Conservation (phyloP, 495 filamentous ascomycete genomes). For the Aspergillus sclerotioniger region DNA sequence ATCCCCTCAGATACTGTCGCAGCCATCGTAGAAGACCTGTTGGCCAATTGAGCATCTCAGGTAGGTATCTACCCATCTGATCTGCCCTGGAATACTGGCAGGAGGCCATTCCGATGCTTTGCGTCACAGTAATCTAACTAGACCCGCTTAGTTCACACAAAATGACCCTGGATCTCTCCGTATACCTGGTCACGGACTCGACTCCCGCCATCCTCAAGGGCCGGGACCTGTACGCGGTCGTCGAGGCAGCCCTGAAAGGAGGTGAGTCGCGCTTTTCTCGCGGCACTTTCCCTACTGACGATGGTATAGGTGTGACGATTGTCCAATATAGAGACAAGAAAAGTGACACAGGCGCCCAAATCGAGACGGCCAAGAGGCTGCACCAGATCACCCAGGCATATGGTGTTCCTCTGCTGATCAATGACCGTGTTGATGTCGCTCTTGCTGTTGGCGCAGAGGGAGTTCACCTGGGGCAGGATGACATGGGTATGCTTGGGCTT, state of each 20-base stretch:
- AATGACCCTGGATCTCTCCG: constrained; percentile 54
- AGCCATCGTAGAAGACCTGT: background rate
- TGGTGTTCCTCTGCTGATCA: constrained; percentile 82
- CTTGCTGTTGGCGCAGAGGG: constrained; percentile 83
- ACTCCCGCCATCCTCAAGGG: constrained; percentile 73
- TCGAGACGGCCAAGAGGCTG: constrained; percentile 67
- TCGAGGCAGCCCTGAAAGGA: constrained; percentile 73
- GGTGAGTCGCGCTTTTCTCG: constrained; percentile 38
- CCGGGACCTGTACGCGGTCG: constrained; percentile 67
- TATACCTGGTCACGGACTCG: constrained; percentile 94
- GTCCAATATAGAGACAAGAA: constrained; percentile 92
- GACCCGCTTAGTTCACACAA: constrained; percentile 1
- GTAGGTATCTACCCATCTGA: background rate
- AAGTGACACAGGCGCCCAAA: constrained; percentile 69
- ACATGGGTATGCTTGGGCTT: constrained; percentile 61
- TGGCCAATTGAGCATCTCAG: too few species aligned
- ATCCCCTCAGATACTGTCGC: background rate
- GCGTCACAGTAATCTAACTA: background rate
- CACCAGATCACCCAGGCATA: constrained; percentile 66
- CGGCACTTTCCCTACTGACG: constrained; percentile 14
- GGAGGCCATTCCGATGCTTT: background rate
- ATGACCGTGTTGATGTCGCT: constrained; percentile 93
- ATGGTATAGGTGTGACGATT: constrained; percentile 63
- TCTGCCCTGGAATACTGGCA: background rate
- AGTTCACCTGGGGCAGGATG: constrained; percentile 92